Evolutionary conservation across 2,329 filamentous ascomycete species (phyloP).

Genomic region (Colletotrichum sp.): DNA sequence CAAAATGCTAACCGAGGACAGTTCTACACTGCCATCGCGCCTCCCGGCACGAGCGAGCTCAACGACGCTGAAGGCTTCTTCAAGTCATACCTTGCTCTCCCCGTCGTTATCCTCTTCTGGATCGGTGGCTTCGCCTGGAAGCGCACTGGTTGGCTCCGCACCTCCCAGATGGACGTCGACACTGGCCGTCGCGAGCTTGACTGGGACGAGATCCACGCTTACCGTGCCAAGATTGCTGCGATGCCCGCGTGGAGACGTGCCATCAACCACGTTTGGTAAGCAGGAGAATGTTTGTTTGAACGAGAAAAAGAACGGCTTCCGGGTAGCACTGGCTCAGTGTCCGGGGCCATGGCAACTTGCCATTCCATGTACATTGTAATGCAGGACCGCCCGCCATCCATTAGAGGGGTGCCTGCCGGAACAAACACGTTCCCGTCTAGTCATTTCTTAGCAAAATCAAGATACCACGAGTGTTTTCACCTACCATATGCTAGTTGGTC

Average conservation of each 20-base stretch:
- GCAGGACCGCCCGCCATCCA: background rate
- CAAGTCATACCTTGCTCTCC: conserved; percentile 58
- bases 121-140: conserved; percentile 68
- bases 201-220: conserved; percentile 68
- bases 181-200: conserved; percentile 68
- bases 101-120: conserved; percentile 61
- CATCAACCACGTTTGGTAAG: conserved; percentile 1
- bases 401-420: background rate
- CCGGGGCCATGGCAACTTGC: background rate
- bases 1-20: conserved; percentile 19
- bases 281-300: background rate
- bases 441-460: conserved; percentile 12
- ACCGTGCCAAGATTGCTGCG: conserved; percentile 51
- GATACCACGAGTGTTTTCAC: conserved; percentile 16
- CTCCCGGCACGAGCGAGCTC: conserved; percentile 32
- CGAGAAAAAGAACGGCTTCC: background rate
- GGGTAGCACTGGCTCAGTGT: background rate
- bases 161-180: conserved; percentile 71
- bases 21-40: conserved; percentile 57
- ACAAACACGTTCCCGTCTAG: background rate
- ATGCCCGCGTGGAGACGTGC: conserved; percentile 56
- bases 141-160: conserved; percentile 62
- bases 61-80: conserved; percentile 57
- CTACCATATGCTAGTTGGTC: background rate
- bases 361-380: background rate